phyloP scores from a whole-genome alignment of 306 rosid species.

The Inga oerstediana region DNA sequence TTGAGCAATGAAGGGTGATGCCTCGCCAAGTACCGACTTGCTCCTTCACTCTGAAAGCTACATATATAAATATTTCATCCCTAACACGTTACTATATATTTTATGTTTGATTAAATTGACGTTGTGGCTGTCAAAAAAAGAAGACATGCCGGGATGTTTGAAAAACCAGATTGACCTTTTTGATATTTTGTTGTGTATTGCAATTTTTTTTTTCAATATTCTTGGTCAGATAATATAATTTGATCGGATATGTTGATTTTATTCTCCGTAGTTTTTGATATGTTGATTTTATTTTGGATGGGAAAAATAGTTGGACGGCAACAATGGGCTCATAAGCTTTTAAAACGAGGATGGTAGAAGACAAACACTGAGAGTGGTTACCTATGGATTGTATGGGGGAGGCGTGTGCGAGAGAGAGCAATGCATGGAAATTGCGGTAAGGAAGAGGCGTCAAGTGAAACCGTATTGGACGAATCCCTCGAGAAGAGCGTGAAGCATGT shows the following conservation, averaged over 20 bases:
- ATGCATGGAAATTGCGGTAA: neutral
- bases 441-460: neutral
- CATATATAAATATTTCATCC: neutral
- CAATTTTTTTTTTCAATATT: neutral
- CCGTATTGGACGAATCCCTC: neutral
- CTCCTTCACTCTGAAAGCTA: neutral
- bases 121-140: neutral
- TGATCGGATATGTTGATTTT: neutral
- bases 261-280: too few species aligned
- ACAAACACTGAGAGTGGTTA: neutral
- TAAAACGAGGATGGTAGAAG: neutral
- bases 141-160: neutral
- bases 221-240: neutral
- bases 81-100: neutral
- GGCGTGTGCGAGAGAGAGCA: neutral
- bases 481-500: slow-evolving; percentile 26
- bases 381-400: neutral
- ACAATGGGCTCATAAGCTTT: too few species aligned
- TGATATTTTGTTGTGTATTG: neutral
- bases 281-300: neutral
- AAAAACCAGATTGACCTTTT: neutral
- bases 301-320: too few species aligned
- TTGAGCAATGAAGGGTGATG: neutral
- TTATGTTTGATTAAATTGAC: neutral
- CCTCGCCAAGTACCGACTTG: neutral